A percentile compares a stretch with the other conserved stretches of the same genome.
Conservation (phyloP, 345 rosid genomes). For the Sisymbrium altissimum region DNA sequence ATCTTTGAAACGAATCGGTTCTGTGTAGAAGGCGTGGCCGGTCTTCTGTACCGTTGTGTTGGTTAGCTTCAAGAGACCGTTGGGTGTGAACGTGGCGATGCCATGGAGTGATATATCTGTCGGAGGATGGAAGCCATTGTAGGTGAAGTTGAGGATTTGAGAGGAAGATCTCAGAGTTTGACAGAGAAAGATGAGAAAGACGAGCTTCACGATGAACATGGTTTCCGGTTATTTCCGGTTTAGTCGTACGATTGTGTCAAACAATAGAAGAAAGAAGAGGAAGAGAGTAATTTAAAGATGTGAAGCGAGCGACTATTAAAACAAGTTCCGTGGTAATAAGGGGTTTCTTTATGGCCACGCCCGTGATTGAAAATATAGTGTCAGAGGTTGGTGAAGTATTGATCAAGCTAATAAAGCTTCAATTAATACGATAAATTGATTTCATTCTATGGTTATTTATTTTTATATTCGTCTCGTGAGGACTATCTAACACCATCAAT, state of each 20-base stretch:
- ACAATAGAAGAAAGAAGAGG: background rate
- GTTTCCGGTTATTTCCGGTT: constrained; percentile 24
- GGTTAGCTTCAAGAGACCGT: constrained; percentile 65
- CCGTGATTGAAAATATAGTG: background rate
- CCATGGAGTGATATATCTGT: constrained; percentile 44
- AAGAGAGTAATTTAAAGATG: background rate
- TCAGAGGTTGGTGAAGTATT: constrained; percentile 22
- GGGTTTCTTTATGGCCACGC: constrained; percentile 7
- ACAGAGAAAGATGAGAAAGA: constrained; percentile 18
- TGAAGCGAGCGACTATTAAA: background rate
- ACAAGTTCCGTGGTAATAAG: background rate
- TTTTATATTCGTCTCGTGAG: constrained; percentile 10
- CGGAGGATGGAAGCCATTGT: constrained; percentile 29
- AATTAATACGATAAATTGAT: background rate
- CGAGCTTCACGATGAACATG: constrained; percentile 29
- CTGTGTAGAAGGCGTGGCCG: constrained; percentile 82
- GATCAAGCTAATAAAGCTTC: constrained; percentile 5
- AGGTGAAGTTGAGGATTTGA: constrained; percentile 24
- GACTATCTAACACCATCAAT: background rate
- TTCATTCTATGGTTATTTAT: background rate
- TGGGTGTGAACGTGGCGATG: constrained; percentile 47
- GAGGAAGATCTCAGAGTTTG: constrained; percentile 20
- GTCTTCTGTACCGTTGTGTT: constrained; percentile 42
- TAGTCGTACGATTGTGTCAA: background rate
- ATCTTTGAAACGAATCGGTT: constrained; percentile 54